Percentiles rank a stretch among this genome's conserved stretches.
These are phyloP conservation scores for Pichia nanzhaoensis DNA, from an alignment of 805 yeast species.

Conservation along the genomic window DNA sequence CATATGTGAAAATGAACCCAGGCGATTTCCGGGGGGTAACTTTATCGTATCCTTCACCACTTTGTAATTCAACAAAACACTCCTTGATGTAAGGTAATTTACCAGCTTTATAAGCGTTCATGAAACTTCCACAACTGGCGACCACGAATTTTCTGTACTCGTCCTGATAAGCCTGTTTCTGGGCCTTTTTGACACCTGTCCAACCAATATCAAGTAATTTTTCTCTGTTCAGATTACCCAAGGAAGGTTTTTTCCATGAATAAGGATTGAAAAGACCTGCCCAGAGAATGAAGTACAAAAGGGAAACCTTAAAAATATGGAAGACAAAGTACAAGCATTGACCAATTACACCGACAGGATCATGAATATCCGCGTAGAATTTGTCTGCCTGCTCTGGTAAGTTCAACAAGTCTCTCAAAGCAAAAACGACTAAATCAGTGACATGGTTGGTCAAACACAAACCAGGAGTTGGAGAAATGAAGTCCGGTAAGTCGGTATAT, in stretches of 20 bases:
- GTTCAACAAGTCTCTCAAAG: conserved; percentile 32
- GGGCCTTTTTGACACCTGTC: conserved; percentile 85
- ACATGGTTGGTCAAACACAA: conserved; percentile 64
- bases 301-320: conserved; percentile 56
- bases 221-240: conserved; percentile 38
- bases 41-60: conserved; percentile 71
- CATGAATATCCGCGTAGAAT: conserved; percentile 43
- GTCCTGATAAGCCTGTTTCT: conserved; percentile 63
- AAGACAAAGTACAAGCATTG: conserved; percentile 66
- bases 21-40: not conserved
- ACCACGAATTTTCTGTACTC: conserved; percentile 58
- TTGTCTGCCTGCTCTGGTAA: conserved; percentile 37
- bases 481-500: conserved; percentile 89
- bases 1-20: conserved; percentile 23
- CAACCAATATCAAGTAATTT: conserved; percentile 70
- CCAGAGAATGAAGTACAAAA: conserved; percentile 52
- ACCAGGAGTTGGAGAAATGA: conserved; percentile 88
- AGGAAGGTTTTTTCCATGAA: conserved; percentile 36
- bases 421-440: conserved; percentile 25
- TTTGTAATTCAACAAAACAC: conserved; percentile 56
- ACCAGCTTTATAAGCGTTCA: conserved; percentile 72
- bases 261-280: conserved; percentile 77
- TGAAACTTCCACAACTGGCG: conserved; percentile 64
- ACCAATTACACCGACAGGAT: conserved; percentile 35
- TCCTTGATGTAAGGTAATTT: conserved; percentile 49